Base-by-base conservation (phyloP, 768 basidiomycete species). In the Pleurotus tuber-regium region DNA sequence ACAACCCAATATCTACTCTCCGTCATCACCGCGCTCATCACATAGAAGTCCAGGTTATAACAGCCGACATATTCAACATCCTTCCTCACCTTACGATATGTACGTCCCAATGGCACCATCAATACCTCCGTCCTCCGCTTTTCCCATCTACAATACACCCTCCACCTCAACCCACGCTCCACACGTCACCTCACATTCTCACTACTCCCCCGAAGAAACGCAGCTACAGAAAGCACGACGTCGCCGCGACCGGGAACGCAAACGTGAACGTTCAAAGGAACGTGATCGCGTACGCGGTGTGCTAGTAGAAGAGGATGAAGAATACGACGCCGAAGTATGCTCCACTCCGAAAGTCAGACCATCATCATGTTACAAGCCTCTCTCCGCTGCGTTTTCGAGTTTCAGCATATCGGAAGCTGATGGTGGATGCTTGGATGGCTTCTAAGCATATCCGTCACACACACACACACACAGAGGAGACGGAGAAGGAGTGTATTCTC, bases 1-100 rank as follows among this genome's bases (percentile, higher is more conserved):
- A 18, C 68, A 67, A 42, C 53, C 54, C 14, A 33, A 31, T 35
- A 29, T 48, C 29, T 48, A 33, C 46, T 33, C 16, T 35, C 53
- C 49, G 12, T 41, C 35, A 16, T 25, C 47, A 8, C 48, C 49
- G 28, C 36, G 38, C 28, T 38, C 53, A n/a, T 42, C 29, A 21
- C 36, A 30, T 25, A 25, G 46, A 38, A 38, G 36, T 16, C 12
- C 21, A 14, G 23, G 12, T 50, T 24, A 36, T 38, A 39, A 39
- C 39, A 39, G 18, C 43, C 26, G 33, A 24, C 19, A 33, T 21
- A 28, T 21, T 6, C 8, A 31, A 35, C 46, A 48, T 23, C 31
- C 46, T 10, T 33, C 43, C 12, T 28, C 43, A 25, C 29, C 46
- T 1, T 48, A 48, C 46, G 46, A 48, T n/a, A 16, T 31, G 28